Evolutionary conservation across 495 filamentous ascomycete species (phyloP), one percentile per base, ranked within the genome.

Genomic region (Penicillium paradoxum): DNA sequence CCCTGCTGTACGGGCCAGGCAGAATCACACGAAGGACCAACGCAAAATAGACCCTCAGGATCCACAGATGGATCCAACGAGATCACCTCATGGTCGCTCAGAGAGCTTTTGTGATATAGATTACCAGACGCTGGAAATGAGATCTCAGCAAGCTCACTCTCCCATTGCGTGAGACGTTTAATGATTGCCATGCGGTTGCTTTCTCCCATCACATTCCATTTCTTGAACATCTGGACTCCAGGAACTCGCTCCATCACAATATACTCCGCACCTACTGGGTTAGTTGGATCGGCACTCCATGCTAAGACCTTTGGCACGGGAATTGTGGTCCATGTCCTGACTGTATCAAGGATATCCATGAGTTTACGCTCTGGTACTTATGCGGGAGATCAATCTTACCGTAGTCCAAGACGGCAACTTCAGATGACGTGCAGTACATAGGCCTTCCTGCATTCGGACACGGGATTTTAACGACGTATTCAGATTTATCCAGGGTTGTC

Each of bases 191-290:
- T 13, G 2, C 37, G 37, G 37, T 39, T 32, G 29, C 4, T 32
- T 8, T 32, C 29, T 11, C 29, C 29, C 17, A 39, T 39, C 21
- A 19, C 37, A 39, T 21, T 3, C 37, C 64, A 67, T 32, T 53
- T 51, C 13, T 54, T 59, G 27, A 60, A 65, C 13, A 67, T 51
- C 47, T 62, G 62, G 21, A 60, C 46, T 0, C 64, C 64, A 32
- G 52, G 33, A 24, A 53, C 64, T 33, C 62, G 64, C 40, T 64
- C 64, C 62, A 67, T 67, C 41, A 67, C 62, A 44, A 65, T 67
- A 42, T 64, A 67, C 41, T 64, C 61, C 17, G 52, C 45, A 10
- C 61, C 60, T 15, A 64, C 46, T 5, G 61, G 54, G 45, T 65
- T 67, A 24, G 52, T 43, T n/a, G 51, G 7, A 42, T 65, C 50